Base-by-base conservation (phyloP, 2,329 filamentous ascomycete genomes). In the Cytospora schulzeri region DNA sequence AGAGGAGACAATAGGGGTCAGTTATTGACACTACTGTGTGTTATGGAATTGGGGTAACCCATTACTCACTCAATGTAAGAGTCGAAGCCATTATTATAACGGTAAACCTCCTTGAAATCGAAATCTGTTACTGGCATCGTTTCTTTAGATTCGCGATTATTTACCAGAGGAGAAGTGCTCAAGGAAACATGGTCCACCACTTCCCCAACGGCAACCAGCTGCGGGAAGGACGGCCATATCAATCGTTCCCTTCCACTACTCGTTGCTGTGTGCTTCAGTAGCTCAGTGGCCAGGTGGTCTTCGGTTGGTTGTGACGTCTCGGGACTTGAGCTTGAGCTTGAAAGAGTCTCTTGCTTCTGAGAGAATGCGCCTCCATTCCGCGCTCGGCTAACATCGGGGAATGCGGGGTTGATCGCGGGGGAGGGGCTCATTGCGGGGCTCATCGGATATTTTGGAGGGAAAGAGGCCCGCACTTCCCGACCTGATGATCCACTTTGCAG, bases 11-110 rank as follows among this genome's bases (percentile, higher is more conserved):
- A 28, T 38, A 5, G 33, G 24, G 17, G 33, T 50, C 9, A 59
- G 50, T 45, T 17, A 56, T 14, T 45, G 11, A 24, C 8, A 14
- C 29, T n/a, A n/a, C n/a, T n/a, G 28, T 35, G 52, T 26, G 19
- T 41, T 17, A 5, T 8, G 3, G 12, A 15, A 14, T 19, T 15
- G 28, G 41, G 33, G 50, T 52, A 48, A 33, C 8, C 8, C 8
- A 11, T 24, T 15, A 76, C 86, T 70, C 78, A 93, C 90, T 94
- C 90, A 75, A 92, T 85, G 74, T 93, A 89, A 56, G 83, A 87
- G 75, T 85, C 84, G 80, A 95, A 93, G 75, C 91, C 91, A 79
- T 88, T 91, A 72, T 88, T 88, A 76, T 95, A 95, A 65, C 80
- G 81, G 80, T 95, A 95, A 71, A 82, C 84, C 69, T 85, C 83